Evolutionary conservation across 306 rosid genomes (phyloP).

Genomic region (Sophora flavescens): DNA sequence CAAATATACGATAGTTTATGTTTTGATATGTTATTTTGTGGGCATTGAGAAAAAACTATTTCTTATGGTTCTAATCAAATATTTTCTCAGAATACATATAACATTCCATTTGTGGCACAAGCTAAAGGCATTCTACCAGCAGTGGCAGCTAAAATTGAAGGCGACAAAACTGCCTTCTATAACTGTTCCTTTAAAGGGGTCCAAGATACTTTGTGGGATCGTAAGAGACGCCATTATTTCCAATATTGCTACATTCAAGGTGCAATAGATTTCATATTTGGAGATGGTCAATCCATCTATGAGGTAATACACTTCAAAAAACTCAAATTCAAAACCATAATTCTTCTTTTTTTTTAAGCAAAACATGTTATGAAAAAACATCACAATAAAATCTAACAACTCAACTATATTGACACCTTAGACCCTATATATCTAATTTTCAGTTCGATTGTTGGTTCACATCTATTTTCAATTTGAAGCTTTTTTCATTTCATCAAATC

Average conservation of each 20-base stretch:
- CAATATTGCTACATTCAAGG: conserved; percentile 49
- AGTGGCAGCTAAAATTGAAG: conserved; percentile 41
- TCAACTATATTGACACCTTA: too few relatives aligned
- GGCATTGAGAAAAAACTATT: background rate
- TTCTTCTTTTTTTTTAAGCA: too few relatives aligned
- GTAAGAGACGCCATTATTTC: conserved; percentile 49
- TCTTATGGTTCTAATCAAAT: background rate
- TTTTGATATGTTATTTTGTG: background rate
- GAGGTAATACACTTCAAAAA: conserved; percentile 23
- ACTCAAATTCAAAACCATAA: background rate
- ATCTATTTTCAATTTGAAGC: too few relatives aligned
- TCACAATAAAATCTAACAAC: too few relatives aligned
- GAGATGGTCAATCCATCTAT: conserved; percentile 51
- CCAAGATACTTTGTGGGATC: conserved; percentile 57
- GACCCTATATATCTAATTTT: too few relatives aligned
- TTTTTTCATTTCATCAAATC: too few relatives aligned
- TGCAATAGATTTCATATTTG: conserved; percentile 52
- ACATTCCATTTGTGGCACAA: background rate
- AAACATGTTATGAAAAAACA: too few relatives aligned
- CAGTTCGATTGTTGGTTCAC: too few relatives aligned
- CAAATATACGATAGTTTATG: too few relatives aligned
- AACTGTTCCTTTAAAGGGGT: conserved; percentile 42
- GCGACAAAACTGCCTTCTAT: conserved; percentile 45
- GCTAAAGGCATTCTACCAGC: conserved; percentile 21
- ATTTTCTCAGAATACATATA: conserved; percentile 45